Percentiles rank a stretch among this genome's conserved stretches.
phyloP scores from a whole-genome alignment of 2,329 filamentous ascomycete species.

The Grosmannia penicillata region DNA sequence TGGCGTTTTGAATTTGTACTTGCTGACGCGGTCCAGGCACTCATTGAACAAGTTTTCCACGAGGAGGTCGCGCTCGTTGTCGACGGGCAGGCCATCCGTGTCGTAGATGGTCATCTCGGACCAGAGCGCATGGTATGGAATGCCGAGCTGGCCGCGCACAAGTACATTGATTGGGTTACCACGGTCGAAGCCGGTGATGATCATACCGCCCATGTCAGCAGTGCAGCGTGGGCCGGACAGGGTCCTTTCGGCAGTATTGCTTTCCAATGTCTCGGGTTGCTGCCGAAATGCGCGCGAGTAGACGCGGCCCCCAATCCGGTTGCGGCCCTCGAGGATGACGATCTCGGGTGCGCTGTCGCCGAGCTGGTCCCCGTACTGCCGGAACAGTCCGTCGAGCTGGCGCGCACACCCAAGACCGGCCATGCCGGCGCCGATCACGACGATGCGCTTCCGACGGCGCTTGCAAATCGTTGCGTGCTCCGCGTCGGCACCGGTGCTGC shows the following conservation, averaged over 20 bases:
- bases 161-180: constrained; percentile 90
- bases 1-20: constrained; percentile 69
- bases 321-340: constrained; percentile 72
- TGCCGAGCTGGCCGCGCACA: constrained; percentile 74
- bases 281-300: constrained; percentile 63
- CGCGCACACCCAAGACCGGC: constrained; percentile 83
- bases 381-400: constrained; percentile 75
- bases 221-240: constrained; percentile 42
- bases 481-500: not conserved
- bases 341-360: constrained; percentile 60
- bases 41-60: constrained; percentile 93
- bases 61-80: constrained; percentile 62
- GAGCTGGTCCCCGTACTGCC: constrained; percentile 56
- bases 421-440: constrained; percentile 87
- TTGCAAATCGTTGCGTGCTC: not conserved
- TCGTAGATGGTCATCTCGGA: constrained; percentile 73
- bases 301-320: constrained; percentile 78
- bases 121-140: constrained; percentile 71
- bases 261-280: constrained; percentile 39
- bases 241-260: not conserved
- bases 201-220: constrained; percentile 95
- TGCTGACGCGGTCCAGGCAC: constrained; percentile 78
- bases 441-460: constrained; percentile 54
- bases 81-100: constrained; percentile 60
- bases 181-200: constrained; percentile 90